phyloP scores from a whole-genome alignment of 306 rosid genomes.

The Vicia faba region DNA sequence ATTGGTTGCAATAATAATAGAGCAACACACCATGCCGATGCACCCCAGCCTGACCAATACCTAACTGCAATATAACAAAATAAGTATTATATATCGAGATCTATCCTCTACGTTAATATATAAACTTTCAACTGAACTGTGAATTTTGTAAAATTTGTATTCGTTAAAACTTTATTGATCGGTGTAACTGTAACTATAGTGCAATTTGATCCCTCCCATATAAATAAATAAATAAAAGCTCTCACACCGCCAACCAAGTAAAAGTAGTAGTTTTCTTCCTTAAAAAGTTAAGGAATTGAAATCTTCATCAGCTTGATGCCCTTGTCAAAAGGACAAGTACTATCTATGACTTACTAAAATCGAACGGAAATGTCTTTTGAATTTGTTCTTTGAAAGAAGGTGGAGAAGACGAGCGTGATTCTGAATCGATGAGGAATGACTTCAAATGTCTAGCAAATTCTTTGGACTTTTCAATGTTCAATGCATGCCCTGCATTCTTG shows the following conservation, averaged over 20 bases:
- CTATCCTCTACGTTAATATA: background rate
- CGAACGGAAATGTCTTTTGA: slow-evolving; percentile 36
- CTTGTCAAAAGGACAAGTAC: slow-evolving; percentile 1
- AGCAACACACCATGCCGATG: slow-evolving; percentile 33
- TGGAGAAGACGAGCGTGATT: slow-evolving; percentile 31
- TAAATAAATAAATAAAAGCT: background rate
- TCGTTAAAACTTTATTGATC: no score
- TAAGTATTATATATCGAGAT: slow-evolving; percentile 17
- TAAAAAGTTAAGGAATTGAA: background rate
- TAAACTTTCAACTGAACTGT: no score
- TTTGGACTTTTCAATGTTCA: slow-evolving; percentile 59
- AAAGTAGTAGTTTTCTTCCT: background rate
- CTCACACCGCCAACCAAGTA: background rate
- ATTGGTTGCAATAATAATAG: slow-evolving; percentile 20
- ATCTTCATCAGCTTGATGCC: slow-evolving; percentile 20
- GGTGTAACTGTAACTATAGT: no score
- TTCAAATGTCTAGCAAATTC: slow-evolving; percentile 56
- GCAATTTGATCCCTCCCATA: background rate
- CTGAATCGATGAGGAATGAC: slow-evolving; percentile 47
- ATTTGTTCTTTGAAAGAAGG: slow-evolving; percentile 36
- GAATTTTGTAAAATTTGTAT: no score
- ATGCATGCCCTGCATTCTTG: slow-evolving; percentile 72
- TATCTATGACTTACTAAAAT: slow-evolving; percentile 28
- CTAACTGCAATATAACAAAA: slow-evolving; percentile 27
- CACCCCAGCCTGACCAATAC: slow-evolving; percentile 33